Evolutionary conservation across 2,329 filamentous ascomycete genomes (phyloP), one percentile per base, ranked within the genome.

Genomic region (Incumbomyces lentus): DNA sequence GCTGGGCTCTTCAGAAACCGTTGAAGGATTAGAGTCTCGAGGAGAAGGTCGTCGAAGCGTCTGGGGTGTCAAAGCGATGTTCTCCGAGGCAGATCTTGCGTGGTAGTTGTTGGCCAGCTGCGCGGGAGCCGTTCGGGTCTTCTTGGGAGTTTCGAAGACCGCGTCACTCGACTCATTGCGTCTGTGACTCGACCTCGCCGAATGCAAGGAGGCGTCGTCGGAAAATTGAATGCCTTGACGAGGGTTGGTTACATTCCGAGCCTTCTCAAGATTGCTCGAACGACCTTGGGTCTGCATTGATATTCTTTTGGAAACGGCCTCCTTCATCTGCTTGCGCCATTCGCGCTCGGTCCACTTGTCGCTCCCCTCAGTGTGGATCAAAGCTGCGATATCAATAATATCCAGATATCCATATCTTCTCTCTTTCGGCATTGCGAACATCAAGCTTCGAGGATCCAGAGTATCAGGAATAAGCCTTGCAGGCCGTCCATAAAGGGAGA

Each of bases 341-440:
- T 95, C 86, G 18, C 81, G 75, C 65, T 96, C 92, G 37, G 73
- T 81, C 88, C 89, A 95, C 18, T 66, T 71, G 16, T 76, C 68
- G 62, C 84, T 94, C 16, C 84, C 86, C 2, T 87, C 76, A 2
- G 82, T 82, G 52, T 84, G 74, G 51, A 98, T 88, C 35, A 96
- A 69, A 44, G 76, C 75, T 3, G 82, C 81, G 13, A 96, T 86
- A 60, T 98, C 92, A 47, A 89, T 67, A 31, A 88, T 80, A 59
- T 96, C 92, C 19, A 98, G 68, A 59, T 96, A 96, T 0, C 90
- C 89, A 59, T 94, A 94, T 53, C 85, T 78, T 44, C 82, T 80
- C 56, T 92, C 81, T 57, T 85, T 86, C 0, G 92, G 90, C 82
- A 98, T 93, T 5, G 89, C 92, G 64, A 96, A 98, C 92, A 98